Evolutionary conservation across 2,329 filamentous ascomycete species (phyloP), one percentile per base, ranked within the genome.

Genomic region (Gaeumannomyces sp.): DNA sequence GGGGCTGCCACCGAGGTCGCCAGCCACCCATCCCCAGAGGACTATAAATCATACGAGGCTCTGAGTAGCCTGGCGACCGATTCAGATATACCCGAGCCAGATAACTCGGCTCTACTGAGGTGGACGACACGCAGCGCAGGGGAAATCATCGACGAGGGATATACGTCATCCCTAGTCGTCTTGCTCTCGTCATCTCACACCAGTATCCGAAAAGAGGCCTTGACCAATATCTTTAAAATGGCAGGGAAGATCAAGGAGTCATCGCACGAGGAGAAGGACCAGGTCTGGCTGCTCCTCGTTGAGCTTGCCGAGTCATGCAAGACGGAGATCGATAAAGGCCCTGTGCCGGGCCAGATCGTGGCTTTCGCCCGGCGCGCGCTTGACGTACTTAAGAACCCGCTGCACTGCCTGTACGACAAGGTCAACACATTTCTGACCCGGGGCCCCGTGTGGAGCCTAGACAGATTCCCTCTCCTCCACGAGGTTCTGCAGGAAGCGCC

Each of bases 321-420:
- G 59, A 65, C 61, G 0, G 66, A 64, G 64, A 82, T 89, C 60
- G 78, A 85, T 59, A 76, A 79, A 10, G 78, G 78, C 3, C 83
- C 89, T 1, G 79, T 96, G 4, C 89, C 93, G 0, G 92, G 89
- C 66, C 82, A 92, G 16, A 86, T 92, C 7, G 84, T 88, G n/a
- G 85, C 89, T 14, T 95, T 97, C 70, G 89, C 92, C 10, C 82
- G 84, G 60, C 86, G 87, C 68, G 86, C 88, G 1, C 80, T 96
- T 10, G 78, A 83, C 1, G 86, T 96, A 22, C 78, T 96, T 60
- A 84, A 82, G 28, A 88, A 92, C 67, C 94, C 94, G 0, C 82
- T 92, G 22, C 92, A 96, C 72, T 86, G 85, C 66, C 84, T 97
- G 53, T 98, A 97, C 74, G 85, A 87, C 65, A 97, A 97, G 73